Conservation (phyloP, 2,329 filamentous ascomycete genomes). For the Colletotrichum melonis region DNA sequence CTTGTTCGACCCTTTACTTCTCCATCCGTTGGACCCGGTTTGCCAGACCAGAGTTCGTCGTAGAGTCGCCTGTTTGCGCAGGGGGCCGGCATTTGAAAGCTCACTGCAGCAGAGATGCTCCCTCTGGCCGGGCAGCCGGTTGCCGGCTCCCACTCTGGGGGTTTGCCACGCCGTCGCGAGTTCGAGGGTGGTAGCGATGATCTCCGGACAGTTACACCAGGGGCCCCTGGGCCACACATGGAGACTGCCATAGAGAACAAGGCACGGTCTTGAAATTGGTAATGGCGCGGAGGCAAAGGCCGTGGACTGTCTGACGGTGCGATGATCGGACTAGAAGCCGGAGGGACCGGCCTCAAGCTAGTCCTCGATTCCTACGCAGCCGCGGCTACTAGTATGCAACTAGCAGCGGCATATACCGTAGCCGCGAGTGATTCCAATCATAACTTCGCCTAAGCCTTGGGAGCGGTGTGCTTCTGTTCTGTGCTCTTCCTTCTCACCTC, state of each 20-base stretch:
- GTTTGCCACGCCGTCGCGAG: constrained; percentile 16
- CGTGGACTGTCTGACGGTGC: not conserved
- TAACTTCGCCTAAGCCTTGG: not conserved
- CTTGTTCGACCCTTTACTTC: not conserved
- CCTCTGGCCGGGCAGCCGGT: not conserved
- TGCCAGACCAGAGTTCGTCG: not conserved
- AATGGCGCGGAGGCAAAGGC: constrained; percentile 3
- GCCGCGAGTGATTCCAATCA: not conserved
- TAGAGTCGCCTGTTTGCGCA: not conserved
- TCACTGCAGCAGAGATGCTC: not conserved
- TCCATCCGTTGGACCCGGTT: not conserved
- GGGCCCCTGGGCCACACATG: not conserved
- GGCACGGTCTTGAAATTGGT: constrained; percentile 12
- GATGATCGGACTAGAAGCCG: not conserved
- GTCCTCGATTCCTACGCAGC: not conserved
- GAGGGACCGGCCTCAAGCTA: not conserved
- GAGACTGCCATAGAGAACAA: not conserved
- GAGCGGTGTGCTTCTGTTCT: not conserved
- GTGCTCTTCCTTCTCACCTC: not conserved
- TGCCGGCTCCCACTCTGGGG: not conserved
- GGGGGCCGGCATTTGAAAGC: not conserved
- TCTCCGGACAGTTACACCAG: constrained; percentile 6
- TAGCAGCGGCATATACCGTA: not conserved
- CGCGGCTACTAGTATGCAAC: not conserved
- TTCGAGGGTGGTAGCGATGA: constrained; percentile 26